phyloP scores from a whole-genome alignment of 78 protist species.

The Isochrysis galbana region DNA sequence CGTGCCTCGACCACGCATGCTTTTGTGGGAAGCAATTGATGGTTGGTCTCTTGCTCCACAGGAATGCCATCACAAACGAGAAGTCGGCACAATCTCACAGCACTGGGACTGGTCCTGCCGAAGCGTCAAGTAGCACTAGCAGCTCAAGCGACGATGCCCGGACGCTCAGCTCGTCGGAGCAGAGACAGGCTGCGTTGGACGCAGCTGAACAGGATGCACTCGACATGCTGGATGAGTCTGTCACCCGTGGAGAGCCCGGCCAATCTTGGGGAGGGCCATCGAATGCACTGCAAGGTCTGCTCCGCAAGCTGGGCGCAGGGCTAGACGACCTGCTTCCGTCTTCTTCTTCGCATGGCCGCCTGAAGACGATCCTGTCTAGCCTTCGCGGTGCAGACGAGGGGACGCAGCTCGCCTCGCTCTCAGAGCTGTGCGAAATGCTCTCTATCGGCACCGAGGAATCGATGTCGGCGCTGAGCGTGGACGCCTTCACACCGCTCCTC shows the following conservation, averaged over 20 bases:
- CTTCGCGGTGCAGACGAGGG: constrained; percentile 31
- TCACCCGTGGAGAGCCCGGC: not conserved
- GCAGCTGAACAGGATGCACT: not conserved
- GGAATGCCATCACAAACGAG: not conserved
- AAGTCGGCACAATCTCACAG: not conserved
- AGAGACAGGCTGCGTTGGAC: not conserved
- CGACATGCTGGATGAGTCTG: not conserved
- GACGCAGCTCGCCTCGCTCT: constrained; percentile 52
- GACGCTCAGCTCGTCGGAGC: not conserved
- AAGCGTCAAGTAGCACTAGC: not conserved
- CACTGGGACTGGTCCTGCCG: not conserved
- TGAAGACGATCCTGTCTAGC: not conserved
- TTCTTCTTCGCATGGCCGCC: not conserved
- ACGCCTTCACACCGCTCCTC: constrained; percentile 49
- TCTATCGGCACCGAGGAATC: constrained; percentile 82
- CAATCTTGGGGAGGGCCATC: not conserved
- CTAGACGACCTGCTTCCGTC: not conserved
- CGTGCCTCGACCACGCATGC: no score
- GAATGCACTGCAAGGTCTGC: constrained; percentile 20
- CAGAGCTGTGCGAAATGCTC: constrained; percentile 77
- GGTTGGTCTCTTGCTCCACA: no score
- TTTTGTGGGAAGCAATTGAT: no score
- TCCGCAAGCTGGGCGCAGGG: constrained; percentile 21
- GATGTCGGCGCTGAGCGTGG: constrained; percentile 53
- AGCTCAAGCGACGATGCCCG: not conserved